Conservation (phyloP, 148 eudicot genomes). For the Beta vulgaris region DNA sequence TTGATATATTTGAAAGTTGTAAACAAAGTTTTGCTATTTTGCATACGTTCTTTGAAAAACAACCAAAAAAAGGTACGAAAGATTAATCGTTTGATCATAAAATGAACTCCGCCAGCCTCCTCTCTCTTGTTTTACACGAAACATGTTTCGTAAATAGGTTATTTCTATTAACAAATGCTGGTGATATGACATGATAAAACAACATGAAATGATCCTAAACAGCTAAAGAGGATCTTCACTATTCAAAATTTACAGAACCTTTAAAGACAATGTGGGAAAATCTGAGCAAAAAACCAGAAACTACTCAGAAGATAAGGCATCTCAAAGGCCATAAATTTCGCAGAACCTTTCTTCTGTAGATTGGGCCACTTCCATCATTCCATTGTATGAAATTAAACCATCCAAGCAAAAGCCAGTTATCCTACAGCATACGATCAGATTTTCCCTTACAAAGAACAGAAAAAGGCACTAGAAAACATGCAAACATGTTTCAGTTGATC, state of each 20-base stretch:
- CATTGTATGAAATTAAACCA: background rate
- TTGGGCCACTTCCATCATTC: slow-evolving; percentile 19
- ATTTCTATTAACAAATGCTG: no score
- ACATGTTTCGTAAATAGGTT: no score
- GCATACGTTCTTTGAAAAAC: no score
- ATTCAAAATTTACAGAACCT: background rate
- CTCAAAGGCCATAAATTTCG: background rate
- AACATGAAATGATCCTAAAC: no score
- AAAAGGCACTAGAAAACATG: slow-evolving; percentile 10
- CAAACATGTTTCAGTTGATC: slow-evolving; percentile 16
- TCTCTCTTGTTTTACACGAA: no score
- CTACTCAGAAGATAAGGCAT: slow-evolving; percentile 10
- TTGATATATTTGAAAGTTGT: no score
- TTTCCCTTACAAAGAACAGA: background rate
- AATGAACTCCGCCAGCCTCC: no score
- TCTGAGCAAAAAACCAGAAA: background rate
- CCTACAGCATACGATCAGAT: background rate
- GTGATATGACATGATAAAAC: background rate
- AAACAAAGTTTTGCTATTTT: no score
- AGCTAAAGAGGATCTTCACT: background rate
- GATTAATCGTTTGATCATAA: background rate
- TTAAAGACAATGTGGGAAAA: background rate
- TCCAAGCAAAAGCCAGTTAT: slow-evolving; percentile 10
- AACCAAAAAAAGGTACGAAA: background rate
- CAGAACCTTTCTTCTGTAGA: background rate